These are phyloP conservation scores for Mrakia blollopis DNA, from an alignment of 768 basidiomycete species.

Conservation along the genomic window DNA sequence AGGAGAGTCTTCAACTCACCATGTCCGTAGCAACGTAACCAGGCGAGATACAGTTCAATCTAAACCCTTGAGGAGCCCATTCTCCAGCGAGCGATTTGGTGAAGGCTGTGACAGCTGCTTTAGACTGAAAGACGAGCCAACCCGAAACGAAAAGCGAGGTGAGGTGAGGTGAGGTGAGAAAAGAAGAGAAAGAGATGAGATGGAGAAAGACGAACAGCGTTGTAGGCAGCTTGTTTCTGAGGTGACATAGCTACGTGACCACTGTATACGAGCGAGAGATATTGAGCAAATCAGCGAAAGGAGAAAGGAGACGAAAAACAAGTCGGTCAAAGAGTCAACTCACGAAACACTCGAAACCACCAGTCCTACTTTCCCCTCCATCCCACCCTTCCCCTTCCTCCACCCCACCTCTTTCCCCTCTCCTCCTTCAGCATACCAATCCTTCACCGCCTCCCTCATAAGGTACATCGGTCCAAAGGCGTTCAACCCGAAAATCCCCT, in stretches of 20 bases:
- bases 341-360: constrained; percentile 40
- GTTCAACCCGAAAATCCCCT: constrained; percentile 36
- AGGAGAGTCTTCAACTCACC: constrained; percentile 32
- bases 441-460: constrained; percentile 37
- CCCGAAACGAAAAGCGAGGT: not conserved
- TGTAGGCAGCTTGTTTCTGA: constrained; percentile 43
- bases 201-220: constrained; percentile 35
- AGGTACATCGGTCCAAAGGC: constrained; percentile 42
- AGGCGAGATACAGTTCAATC: constrained; percentile 42
- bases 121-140: not conserved
- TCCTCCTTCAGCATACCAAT: constrained; percentile 20
- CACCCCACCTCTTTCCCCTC: not conserved
- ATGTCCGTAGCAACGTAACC: constrained; percentile 44
- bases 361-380: constrained; percentile 31
- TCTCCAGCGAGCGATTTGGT: constrained; percentile 33
- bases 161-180: not conserved
- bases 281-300: not conserved
- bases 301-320: not conserved
- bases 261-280: not conserved
- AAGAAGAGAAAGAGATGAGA: not conserved
- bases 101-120: constrained; percentile 40
- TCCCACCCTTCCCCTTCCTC: constrained; percentile 38
- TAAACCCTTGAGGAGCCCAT: constrained; percentile 42
- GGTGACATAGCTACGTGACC: constrained; percentile 43
- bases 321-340: not conserved